A percentile compares a stretch with the other conserved stretches of the same genome.
Evolutionary conservation across 1,284 basidiomycete species (phyloP).

Genomic region (Moesziomyces globuligerus): DNA sequence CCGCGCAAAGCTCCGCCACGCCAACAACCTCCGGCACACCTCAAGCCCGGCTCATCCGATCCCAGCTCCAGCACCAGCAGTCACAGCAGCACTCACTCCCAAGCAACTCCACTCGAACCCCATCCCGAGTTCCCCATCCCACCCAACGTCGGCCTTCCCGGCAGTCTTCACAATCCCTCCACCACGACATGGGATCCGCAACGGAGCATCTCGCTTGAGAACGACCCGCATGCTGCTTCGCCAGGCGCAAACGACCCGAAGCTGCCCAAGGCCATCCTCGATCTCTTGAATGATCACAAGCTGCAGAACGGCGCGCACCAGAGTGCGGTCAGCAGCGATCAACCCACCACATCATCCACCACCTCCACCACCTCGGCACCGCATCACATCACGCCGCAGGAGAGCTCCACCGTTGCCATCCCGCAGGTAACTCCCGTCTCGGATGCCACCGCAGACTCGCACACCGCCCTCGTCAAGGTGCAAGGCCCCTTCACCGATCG

Average conservation of each 20-base stretch:
- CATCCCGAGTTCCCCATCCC: constrained; percentile 46
- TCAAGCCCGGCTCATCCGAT: constrained; percentile 9
- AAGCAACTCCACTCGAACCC: background rate
- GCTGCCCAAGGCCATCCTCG: constrained; percentile 33
- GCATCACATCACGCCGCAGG: constrained; percentile 63
- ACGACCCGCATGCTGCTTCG: constrained; percentile 11
- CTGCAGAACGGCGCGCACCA: constrained; percentile 9
- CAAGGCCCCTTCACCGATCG: constrained; percentile 96
- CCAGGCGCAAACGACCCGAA: constrained; percentile 3
- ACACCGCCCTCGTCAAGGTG: constrained; percentile 93
- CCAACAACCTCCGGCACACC: constrained; percentile 10
- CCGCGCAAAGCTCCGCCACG: constrained; percentile 52
- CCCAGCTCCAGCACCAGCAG: constrained; percentile 14
- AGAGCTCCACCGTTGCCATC: constrained; percentile 62
- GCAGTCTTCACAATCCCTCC: constrained; percentile 41
- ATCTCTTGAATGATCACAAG: constrained; percentile 35
- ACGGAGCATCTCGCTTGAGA: constrained; percentile 26
- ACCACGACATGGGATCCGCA: constrained; percentile 44
- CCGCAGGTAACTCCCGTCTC: constrained; percentile 37
- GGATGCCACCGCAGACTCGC: constrained; percentile 63
- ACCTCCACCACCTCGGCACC: constrained; percentile 32
- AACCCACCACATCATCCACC: constrained; percentile 57
- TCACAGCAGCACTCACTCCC: constrained; percentile 8
- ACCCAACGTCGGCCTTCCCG: constrained; percentile 34
- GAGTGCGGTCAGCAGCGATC: constrained; percentile 42